These are phyloP conservation scores for Clavispora fructus DNA, from an alignment of 805 yeast genomes.

Conservation along the genomic window DNA sequence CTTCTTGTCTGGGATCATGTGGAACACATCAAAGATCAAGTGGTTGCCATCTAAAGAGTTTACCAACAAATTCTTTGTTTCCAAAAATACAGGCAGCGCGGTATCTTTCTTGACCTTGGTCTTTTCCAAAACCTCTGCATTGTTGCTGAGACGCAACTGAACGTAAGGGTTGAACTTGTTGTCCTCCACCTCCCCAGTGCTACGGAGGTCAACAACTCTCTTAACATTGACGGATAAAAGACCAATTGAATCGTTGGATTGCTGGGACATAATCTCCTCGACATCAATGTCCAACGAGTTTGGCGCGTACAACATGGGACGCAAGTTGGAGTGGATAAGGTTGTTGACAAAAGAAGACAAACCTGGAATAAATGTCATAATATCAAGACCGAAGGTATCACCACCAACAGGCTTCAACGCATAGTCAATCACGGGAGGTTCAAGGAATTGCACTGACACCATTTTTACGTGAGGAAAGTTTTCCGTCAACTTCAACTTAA, in stretches of 20 bases:
- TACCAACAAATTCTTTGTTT: constrained; percentile 56
- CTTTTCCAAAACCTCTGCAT: constrained; percentile 41
- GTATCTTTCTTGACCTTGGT: constrained; percentile 56
- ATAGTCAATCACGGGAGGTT: constrained; percentile 75
- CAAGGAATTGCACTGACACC: constrained; percentile 67
- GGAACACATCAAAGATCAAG: constrained; percentile 48
- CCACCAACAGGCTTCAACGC: constrained; percentile 85
- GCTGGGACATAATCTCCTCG: constrained; percentile 61
- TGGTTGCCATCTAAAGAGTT: constrained; percentile 50
- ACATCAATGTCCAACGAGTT: constrained; percentile 72
- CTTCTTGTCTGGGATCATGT: constrained; percentile 49
- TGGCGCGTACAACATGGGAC: constrained; percentile 80
- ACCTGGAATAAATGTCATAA: constrained; percentile 82
- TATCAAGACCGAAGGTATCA: constrained; percentile 79
- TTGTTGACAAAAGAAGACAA: constrained; percentile 66
- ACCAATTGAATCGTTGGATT: constrained; percentile 65
- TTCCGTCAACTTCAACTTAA: constrained; percentile 55
- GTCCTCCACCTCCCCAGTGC: constrained; percentile 34
- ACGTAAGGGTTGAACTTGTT: constrained; percentile 53
- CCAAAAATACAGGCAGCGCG: constrained; percentile 61
- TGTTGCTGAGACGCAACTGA: constrained; percentile 30
- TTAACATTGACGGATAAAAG: constrained; percentile 59
- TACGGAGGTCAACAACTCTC: constrained; percentile 46
- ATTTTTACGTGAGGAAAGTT: constrained; percentile 74
- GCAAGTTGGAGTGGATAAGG: constrained; percentile 62